Evolutionary conservation across 306 rosid species (phyloP), one percentile per base, ranked within the genome.

Genomic region (Oemleria cerasiformis): DNA sequence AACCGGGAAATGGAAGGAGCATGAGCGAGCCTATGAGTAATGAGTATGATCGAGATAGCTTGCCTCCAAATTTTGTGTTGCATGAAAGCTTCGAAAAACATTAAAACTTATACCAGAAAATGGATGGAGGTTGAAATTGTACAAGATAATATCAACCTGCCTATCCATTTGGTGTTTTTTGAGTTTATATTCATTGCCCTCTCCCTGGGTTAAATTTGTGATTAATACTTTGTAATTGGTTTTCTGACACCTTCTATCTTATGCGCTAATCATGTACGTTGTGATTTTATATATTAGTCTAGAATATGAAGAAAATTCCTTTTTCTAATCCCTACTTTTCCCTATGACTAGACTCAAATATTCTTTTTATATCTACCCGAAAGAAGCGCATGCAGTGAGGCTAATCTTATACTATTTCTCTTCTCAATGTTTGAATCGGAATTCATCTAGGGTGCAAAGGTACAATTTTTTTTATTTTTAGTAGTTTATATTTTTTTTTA

Each of bases 121-220:
- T 36, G 50, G 74, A 75, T 73, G 81, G 79, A 72, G 63, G 75
- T 82, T 64, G 73, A 78, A 65, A 80, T 58, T 80, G 85, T 84
- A 73, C 67, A 77, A 84, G 79, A 78, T 80, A 63, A 62, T 61
- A 53, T 72, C 78, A 42, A 58, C 70, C 25, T 47, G 67, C 72
- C 79, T 70, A 45, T 77, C 75, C 75, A 53, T 75, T 57, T 49
- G 73, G 71, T 85, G 65, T 79, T 71, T 72, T 30, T 66, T 47
- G 20, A 44, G 65, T 57, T 30, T 59, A 60, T 39, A 45, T 65
- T 66, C 68, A 63, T 77, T 68, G 13, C 5, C 17, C 30, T 19
- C 21, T 38, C n/a, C 51, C 51, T 1, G 48, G 41, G 63, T 42
- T 10, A 70, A 56, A 63, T 57, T 49, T 67, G 74, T 67, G 63